These are phyloP conservation scores for Spergularia azorica DNA, from an alignment of 179 eudicot species.

Conservation along the genomic window DNA sequence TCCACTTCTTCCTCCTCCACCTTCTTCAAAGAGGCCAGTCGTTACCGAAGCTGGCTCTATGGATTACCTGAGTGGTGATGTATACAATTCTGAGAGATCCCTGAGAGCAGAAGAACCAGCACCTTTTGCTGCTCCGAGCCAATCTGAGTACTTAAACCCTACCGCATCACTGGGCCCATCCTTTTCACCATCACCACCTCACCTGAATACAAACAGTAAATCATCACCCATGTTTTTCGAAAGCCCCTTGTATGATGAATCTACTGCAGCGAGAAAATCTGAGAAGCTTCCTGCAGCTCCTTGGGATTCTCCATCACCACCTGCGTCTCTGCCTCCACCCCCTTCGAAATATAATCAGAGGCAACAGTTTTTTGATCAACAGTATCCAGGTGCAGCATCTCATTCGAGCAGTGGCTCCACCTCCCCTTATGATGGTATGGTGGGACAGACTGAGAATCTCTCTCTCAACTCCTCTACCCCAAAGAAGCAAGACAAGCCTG, in stretches of 20 bases:
- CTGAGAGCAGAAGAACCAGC: conserved; percentile 40
- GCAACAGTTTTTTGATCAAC: conserved; percentile 72
- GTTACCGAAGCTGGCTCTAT: conserved; percentile 36
- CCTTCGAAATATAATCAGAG: conserved; percentile 77
- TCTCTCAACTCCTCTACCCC: conserved; percentile 62
- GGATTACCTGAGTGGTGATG: conserved; percentile 83
- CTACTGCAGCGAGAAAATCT: conserved; percentile 37
- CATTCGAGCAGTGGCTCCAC: conserved; percentile 53
- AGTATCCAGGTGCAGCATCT: conserved; percentile 42
- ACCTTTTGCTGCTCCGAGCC: conserved; percentile 33
- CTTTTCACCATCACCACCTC: conserved; percentile 47
- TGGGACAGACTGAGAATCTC: conserved; percentile 66
- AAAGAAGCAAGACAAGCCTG: conserved; percentile 58
- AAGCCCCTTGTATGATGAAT: conserved; percentile 43
- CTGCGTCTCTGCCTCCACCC: conserved; percentile 69
- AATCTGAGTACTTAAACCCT: conserved; percentile 33
- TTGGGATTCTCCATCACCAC: conserved; percentile 46
- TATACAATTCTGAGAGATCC: conserved; percentile 46
- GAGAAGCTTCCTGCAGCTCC: conserved; percentile 62
- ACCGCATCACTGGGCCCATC: conserved; percentile 36
- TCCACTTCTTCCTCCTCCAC: conserved; percentile 81
- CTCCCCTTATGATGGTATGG: conserved; percentile 69
- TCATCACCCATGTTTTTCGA: conserved; percentile 54
- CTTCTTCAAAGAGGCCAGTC: conserved; percentile 62
- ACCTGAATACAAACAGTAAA: conserved; percentile 44